Conservation (phyloP, 2,329 filamentous ascomycete genomes). For the Myotisia sp. region DNA sequence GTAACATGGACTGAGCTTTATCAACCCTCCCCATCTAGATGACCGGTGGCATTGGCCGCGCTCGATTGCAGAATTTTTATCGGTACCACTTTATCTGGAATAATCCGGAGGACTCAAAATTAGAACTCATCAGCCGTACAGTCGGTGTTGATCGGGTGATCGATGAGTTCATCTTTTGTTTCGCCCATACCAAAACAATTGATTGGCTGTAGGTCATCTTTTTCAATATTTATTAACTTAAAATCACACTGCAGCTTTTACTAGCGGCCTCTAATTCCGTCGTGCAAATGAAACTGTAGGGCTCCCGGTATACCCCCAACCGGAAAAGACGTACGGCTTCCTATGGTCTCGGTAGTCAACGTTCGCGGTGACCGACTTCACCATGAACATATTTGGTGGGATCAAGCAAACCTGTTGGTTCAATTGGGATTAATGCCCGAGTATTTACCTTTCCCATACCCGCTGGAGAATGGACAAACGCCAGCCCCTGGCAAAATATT, state of each 20-base stretch:
- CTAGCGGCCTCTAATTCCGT: too few species aligned
- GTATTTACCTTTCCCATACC: constrained; percentile 49
- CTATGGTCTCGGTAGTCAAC: constrained; percentile 43
- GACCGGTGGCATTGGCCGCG: constrained; percentile 56
- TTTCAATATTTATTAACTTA: too few species aligned
- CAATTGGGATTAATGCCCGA: constrained; percentile 47
- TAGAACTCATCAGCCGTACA: constrained; percentile 49
- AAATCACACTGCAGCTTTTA: too few species aligned
- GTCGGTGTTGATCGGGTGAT: constrained; percentile 44
- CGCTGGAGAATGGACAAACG: constrained; percentile 28
- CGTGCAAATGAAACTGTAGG: constrained; percentile 23
- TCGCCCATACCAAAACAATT: constrained; percentile 42
- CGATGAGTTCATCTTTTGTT: constrained; percentile 44
- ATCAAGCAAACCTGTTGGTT: constrained; percentile 46
- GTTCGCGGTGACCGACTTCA: constrained; percentile 38
- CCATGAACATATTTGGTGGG: constrained; percentile 47
- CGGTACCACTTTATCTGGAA: constrained; percentile 5
- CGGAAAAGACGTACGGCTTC: constrained; percentile 41
- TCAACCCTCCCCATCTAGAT: constrained; percentile 21
- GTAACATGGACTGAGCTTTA: neutral
- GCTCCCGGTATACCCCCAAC: constrained; percentile 44
- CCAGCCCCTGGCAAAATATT: constrained; percentile 30
- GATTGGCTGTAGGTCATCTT: constrained; percentile 41
- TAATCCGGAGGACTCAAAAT: constrained; percentile 46
- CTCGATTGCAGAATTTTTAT: constrained; percentile 15